Base-by-base conservation (phyloP, 75 land plant species). In the Adiantum capillusveneris region DNA sequence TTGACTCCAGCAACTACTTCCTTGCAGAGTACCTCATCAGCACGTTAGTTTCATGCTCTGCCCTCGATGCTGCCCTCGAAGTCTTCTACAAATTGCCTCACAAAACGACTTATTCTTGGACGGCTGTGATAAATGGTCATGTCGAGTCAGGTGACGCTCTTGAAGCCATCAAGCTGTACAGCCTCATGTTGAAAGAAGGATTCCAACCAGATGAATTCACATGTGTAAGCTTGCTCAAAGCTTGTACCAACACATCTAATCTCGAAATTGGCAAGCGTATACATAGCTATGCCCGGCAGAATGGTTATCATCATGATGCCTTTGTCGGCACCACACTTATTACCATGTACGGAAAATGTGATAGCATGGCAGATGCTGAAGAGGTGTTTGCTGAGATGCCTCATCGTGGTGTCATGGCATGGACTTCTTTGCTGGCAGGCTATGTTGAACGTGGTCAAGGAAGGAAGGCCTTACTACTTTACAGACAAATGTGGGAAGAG, bases 241-340 rank as follows among this genome's bases (percentile, higher is more conserved):
- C 75, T 31, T 84, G 87, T 56, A 21, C 65, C 16, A 43, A 55
- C 11, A 26, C 66, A 25, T 61, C 61, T 13, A 46, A 14, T 30
- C 42, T 55, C 6, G 3, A 31, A 1, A 69, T 39, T 21, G 87
- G 84, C 6, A 41, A 57, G 44, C 44, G 56, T 25, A 45, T 81
- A 59, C 77, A 73, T 6, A 22, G 57, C 1, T 43, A 71, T 59
- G 43, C 71, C 2, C 5, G 62, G 28, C 74, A 82, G 68, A 65
- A 48, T 64, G 80, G 79, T 21, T 45, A 63, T 43, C 55, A 74
- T 27, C 36, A 12, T 49, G 64, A 78, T 39, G 64, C 68, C 49
- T 71, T 63, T 53, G 56, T 73, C 12, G 84, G 79, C 6, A 84
- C 75, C n/a, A 70, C 81, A 6, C 64, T 84, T 57, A 29, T 84